These are phyloP conservation scores for Mycosphaerella sp. DNA, from an alignment of 2,329 filamentous ascomycete genomes.

Conservation along the genomic window DNA sequence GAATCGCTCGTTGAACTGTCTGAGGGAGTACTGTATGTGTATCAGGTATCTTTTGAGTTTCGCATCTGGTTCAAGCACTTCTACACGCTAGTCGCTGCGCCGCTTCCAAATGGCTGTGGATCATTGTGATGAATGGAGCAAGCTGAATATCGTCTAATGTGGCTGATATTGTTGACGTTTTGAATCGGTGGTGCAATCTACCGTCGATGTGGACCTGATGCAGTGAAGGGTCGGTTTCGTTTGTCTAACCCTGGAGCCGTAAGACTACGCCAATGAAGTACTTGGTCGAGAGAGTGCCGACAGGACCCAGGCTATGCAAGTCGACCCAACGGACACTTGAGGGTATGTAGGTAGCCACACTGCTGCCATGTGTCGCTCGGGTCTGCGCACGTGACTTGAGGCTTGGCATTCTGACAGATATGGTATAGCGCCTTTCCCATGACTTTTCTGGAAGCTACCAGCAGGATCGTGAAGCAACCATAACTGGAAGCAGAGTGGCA, in stretches of 20 bases:
- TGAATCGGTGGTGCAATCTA: background rate
- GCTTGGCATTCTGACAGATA: background rate
- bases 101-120: background rate
- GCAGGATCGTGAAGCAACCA: conserved; percentile 10
- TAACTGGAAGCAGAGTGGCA: background rate
- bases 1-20: conserved; percentile 1
- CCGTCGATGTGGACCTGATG: background rate
- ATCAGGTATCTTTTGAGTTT: background rate
- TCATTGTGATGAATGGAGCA: background rate
- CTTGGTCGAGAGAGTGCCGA: background rate
- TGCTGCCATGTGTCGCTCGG: no score
- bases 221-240: conserved; percentile 2
- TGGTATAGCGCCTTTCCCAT: conserved; percentile 1
- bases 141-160: no score
- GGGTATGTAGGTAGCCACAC: background rate
- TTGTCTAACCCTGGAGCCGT: background rate
- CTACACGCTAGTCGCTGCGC: background rate
- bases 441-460: conserved; percentile 10
- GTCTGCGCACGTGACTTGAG: background rate
- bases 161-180: background rate
- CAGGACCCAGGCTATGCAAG: conserved; percentile 3
- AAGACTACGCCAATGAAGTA: background rate
- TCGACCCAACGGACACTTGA: background rate
- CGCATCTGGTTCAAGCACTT: background rate
- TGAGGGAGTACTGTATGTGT: background rate